A percentile compares a stretch with the other conserved stretches of the same genome.
Conservation (phyloP, 1,139 yeast genomes). For the Geotrichum europaeum region DNA sequence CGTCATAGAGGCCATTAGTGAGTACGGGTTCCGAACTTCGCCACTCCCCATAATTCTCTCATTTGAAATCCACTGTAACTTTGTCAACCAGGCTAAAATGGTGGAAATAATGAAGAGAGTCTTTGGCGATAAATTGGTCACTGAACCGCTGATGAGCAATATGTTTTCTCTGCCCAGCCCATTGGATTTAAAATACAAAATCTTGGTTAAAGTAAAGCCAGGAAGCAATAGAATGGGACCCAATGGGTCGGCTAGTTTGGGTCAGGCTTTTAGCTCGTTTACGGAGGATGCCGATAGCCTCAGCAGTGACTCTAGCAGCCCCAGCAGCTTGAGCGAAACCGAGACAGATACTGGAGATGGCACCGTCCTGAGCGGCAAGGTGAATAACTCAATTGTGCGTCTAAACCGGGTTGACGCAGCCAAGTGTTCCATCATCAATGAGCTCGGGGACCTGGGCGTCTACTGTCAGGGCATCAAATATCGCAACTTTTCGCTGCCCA, state of each 20-base stretch:
- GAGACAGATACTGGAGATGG: background rate
- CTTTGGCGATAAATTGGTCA: constrained; percentile 55
- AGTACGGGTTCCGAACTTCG: constrained; percentile 79
- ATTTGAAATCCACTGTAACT: constrained; percentile 73
- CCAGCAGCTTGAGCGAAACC: background rate
- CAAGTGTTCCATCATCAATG: constrained; percentile 27
- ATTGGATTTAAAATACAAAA: constrained; percentile 54
- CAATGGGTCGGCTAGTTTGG: constrained; percentile 33
- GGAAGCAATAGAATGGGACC: constrained; percentile 26
- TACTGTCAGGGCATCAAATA: constrained; percentile 71
- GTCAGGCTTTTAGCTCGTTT: background rate
- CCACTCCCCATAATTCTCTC: constrained; percentile 86
- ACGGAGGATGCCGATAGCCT: background rate
- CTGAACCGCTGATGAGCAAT: constrained; percentile 36
- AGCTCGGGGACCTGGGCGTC: constrained; percentile 56
- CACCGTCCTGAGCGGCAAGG: constrained; percentile 6
- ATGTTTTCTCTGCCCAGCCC: constrained; percentile 60
- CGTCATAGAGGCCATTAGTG: constrained; percentile 65
- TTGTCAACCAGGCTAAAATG: constrained; percentile 56
- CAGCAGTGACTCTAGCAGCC: background rate
- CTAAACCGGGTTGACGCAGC: background rate
- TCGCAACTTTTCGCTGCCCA: constrained; percentile 77
- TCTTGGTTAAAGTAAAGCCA: constrained; percentile 69
- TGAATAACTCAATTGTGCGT: background rate
- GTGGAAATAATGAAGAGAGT: constrained; percentile 47